Conservation (phyloP, 2,329 filamentous ascomycete genomes). For the Verticillium dahliae region DNA sequence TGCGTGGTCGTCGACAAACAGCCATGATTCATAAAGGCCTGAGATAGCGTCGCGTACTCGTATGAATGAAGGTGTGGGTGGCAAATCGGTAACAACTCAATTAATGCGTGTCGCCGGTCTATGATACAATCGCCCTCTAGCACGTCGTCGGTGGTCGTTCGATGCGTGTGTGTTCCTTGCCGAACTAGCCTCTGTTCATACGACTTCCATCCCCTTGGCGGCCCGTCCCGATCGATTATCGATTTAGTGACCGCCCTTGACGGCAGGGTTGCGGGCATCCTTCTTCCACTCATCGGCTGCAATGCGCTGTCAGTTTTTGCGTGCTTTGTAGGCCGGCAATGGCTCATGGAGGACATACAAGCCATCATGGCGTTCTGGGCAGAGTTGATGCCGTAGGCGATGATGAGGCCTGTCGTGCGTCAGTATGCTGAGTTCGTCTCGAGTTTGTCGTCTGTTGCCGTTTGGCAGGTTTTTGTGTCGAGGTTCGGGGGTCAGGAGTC, state of each 20-base stretch:
- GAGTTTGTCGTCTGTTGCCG: background rate
- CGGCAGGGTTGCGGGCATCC: slow-evolving; percentile 80
- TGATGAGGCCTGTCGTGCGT: slow-evolving; percentile 59
- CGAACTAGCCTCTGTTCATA: background rate
- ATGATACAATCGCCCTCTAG: slow-evolving; percentile 11
- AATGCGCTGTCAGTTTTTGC: slow-evolving; percentile 16
- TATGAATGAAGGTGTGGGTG: too few species aligned
- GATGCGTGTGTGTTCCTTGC: slow-evolving; percentile 4
- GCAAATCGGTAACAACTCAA: slow-evolving; percentile 5
- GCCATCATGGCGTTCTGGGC: slow-evolving; percentile 69
- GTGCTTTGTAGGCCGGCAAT: background rate
- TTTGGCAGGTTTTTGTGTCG: background rate
- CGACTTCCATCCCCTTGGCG: slow-evolving; percentile 2
- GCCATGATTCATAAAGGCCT: too few species aligned
- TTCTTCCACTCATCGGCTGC: slow-evolving; percentile 93
- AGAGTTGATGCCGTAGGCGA: slow-evolving; percentile 88
- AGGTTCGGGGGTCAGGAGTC: background rate
- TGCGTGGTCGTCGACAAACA: too few species aligned
- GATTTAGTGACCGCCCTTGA: slow-evolving; percentile 41
- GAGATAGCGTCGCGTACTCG: too few species aligned
- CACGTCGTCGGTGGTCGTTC: slow-evolving; percentile 1
- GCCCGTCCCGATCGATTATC: background rate
- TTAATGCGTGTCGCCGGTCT: slow-evolving; percentile 12
- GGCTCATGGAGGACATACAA: slow-evolving; percentile 46
- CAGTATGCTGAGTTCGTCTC: background rate